Percentiles rank a stretch among this genome's conserved stretches.
Evolutionary conservation across 202 grass and related monocot species (phyloP).

Genomic region (Hordeum pubiflorum): DNA sequence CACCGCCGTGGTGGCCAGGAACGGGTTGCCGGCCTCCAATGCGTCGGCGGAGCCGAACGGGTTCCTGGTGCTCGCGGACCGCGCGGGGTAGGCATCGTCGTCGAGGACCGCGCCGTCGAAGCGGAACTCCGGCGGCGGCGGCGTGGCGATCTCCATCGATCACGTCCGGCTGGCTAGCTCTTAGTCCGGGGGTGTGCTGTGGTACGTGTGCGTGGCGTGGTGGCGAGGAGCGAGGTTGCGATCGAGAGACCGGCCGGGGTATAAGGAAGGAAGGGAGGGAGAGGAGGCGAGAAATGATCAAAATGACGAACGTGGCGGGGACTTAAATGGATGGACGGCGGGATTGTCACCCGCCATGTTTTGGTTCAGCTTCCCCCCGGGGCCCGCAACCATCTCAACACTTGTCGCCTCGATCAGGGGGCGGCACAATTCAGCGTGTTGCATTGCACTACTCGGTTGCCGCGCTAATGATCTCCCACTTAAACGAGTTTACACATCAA

Average conservation of each 20-base stretch:
- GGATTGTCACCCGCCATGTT: neutral
- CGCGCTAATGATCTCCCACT: neutral
- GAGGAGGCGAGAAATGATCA: neutral
- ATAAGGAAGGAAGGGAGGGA: neutral
- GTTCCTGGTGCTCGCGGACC: slow-evolving; percentile 14
- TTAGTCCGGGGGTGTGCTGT: neutral
- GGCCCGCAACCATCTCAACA: neutral
- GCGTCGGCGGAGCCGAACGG: slow-evolving; percentile 35
- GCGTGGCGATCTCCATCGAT: slow-evolving; percentile 34
- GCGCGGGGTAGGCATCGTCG: neutral
- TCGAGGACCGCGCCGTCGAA: neutral
- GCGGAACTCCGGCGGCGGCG: slow-evolving; percentile 21
- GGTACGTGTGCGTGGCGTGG: neutral
- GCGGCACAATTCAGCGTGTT: neutral
- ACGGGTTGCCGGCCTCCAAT: slow-evolving; percentile 28
- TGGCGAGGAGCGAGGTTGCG: neutral
- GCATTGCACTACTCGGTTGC: neutral
- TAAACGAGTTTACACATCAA: neutral
- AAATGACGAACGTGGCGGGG: slow-evolving; percentile 24
- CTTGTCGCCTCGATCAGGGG: neutral
- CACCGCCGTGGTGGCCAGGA: slow-evolving; percentile 26
- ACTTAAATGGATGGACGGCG: slow-evolving; percentile 5
- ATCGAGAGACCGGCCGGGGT: slow-evolving; percentile 1
- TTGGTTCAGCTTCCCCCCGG: neutral
- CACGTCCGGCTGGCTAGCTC: neutral